phyloP scores from a whole-genome alignment of 2,329 filamentous ascomycete genomes.

The Paraconiothyrium brasiliense region DNA sequence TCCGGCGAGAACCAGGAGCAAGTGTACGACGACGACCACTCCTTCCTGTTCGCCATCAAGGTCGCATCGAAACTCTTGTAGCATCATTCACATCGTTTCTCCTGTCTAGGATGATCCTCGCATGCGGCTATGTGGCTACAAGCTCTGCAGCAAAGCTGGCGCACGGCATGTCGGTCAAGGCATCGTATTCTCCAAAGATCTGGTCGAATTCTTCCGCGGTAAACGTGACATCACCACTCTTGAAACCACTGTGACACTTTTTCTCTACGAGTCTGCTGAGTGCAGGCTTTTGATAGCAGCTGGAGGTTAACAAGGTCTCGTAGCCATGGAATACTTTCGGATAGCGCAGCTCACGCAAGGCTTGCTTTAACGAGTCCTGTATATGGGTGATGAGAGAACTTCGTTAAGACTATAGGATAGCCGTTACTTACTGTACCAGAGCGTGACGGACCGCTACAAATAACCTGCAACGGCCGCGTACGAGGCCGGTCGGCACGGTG shows the following conservation, averaged over 20 bases:
- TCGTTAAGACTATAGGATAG: too few relatives aligned
- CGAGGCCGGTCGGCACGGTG: neutral
- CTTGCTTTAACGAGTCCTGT: conserved; percentile 13
- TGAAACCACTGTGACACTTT: conserved; percentile 9
- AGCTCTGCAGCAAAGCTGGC: conserved; percentile 41
- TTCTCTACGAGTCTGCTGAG: neutral
- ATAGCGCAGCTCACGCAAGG: conserved; percentile 9
- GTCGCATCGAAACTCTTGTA: conserved; percentile 36
- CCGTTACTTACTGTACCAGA: conserved; percentile 5
- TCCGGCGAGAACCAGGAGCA: conserved; percentile 15
- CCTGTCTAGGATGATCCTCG: conserved; percentile 75
- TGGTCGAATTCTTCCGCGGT: conserved; percentile 54
- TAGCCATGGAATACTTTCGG: conserved; percentile 14
- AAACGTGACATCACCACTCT: conserved; percentile 7
- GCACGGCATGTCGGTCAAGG: conserved; percentile 40
- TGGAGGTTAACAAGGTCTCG: neutral
- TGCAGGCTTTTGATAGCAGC: conserved; percentile 9
- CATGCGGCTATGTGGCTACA: conserved; percentile 62
- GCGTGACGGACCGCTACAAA: conserved; percentile 1
- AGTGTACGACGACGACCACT: conserved; percentile 10
- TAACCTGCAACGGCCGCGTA: conserved; percentile 13
- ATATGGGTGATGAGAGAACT: neutral
- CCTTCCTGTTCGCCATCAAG: conserved; percentile 2
- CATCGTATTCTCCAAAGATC: conserved; percentile 56
- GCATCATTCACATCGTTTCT: conserved; percentile 70